Evolutionary conservation across 352 stramenopile genomes (phyloP).

Genomic region (Pythium dissimile): DNA sequence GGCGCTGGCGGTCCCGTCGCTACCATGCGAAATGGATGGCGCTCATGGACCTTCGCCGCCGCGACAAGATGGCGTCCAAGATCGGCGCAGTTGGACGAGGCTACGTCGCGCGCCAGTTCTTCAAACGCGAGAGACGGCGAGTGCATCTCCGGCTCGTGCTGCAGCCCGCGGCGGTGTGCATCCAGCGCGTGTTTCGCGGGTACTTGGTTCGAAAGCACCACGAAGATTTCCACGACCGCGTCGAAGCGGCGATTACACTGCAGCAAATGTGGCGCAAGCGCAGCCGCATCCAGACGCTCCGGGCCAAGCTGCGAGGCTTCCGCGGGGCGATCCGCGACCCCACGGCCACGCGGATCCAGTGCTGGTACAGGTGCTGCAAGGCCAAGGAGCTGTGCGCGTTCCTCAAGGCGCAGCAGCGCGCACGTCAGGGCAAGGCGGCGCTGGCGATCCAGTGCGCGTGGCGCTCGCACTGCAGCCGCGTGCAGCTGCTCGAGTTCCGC

Average conservation of each 20-base stretch:
- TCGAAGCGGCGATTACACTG: slow-evolving; percentile 68
- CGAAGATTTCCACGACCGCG: slow-evolving; percentile 47
- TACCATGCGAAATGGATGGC: slow-evolving; percentile 50
- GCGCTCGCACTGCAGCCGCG: slow-evolving; percentile 57
- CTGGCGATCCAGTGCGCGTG: slow-evolving; percentile 70
- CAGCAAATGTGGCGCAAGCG: slow-evolving; percentile 69
- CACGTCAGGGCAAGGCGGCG: slow-evolving; percentile 43
- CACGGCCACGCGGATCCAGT: slow-evolving; percentile 46
- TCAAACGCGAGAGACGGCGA: slow-evolving; percentile 42
- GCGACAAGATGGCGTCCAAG: slow-evolving; percentile 51
- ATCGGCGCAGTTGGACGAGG: slow-evolving; percentile 63
- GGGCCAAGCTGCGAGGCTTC: slow-evolving; percentile 43
- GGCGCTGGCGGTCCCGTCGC: slow-evolving; percentile 40
- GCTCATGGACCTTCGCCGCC: slow-evolving; percentile 39
- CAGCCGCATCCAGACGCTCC: slow-evolving; percentile 25
- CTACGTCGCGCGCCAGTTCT: slow-evolving; percentile 57
- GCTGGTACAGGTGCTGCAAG: slow-evolving; percentile 53
- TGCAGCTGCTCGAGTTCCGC: slow-evolving; percentile 59
- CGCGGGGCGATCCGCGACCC: slow-evolving; percentile 35
- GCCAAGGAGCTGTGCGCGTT: slow-evolving; percentile 41
- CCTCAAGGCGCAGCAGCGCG: slow-evolving; percentile 35
- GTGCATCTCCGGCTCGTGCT: slow-evolving; percentile 40
- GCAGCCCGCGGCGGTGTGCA: slow-evolving; percentile 37
- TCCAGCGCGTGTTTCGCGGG: slow-evolving; percentile 73
- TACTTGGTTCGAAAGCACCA: slow-evolving; percentile 50